These are phyloP conservation scores for Apiospora phragmitis DNA, from an alignment of 2,329 filamentous ascomycete species.

Conservation along the genomic window DNA sequence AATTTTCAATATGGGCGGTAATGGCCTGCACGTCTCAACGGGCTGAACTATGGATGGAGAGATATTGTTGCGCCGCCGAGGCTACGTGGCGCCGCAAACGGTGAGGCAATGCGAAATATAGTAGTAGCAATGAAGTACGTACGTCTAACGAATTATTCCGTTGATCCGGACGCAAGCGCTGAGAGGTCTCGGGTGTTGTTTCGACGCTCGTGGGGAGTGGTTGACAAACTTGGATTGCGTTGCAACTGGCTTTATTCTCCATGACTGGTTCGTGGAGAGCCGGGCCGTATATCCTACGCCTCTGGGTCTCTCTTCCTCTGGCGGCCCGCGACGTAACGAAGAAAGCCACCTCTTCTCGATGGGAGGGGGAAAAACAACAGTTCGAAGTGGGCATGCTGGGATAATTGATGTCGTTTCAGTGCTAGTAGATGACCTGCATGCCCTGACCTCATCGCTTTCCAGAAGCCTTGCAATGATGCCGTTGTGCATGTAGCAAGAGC, in stretches of 20 bases:
- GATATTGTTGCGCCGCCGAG: not conserved
- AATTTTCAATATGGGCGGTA: not conserved
- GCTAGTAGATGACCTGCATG: not conserved
- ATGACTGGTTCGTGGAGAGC: not conserved
- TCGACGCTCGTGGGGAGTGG: not conserved
- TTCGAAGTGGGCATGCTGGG: not conserved
- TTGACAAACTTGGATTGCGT: not conserved
- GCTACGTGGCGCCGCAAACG: not conserved
- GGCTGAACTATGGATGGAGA: not conserved
- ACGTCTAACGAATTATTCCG: not conserved
- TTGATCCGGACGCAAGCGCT: not conserved
- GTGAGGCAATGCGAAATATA: not conserved
- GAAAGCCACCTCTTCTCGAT: not conserved
- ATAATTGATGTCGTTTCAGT: not conserved
- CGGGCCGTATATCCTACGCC: not conserved
- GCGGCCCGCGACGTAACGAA: not conserved
- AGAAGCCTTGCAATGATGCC: not conserved
- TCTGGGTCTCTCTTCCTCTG: not conserved
- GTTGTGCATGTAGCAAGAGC: constrained; percentile 2
- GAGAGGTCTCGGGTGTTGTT: not conserved
- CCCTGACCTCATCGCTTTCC: not conserved
- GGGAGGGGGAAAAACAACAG: not conserved
- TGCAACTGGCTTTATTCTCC: not conserved
- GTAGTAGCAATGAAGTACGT: not conserved
- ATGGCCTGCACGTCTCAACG: not conserved